Base-by-base conservation (phyloP, 371 early-diverging fungal species). In the Mortierella sp. region DNA sequence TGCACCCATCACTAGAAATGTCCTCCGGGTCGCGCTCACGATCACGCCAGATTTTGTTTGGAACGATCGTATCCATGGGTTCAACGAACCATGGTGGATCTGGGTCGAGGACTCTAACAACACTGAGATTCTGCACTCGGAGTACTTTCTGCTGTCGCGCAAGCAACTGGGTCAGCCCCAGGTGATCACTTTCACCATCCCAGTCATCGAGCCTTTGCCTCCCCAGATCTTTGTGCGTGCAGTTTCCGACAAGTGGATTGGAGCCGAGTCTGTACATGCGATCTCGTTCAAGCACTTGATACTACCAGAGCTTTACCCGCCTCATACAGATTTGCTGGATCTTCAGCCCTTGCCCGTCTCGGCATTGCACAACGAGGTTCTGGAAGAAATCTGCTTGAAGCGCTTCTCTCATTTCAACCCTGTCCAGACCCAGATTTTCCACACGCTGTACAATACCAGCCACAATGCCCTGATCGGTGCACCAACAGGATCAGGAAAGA, bases 401-500 rank as follows among this genome's bases (percentile, higher is more conserved):
- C 85, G 94, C 26, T 97, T 98, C 76, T 80, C 89, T 9, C 92
- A 93, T 68, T 99, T 99, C 80, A 99, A 99, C 75, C 95, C 96
- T 0, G 93, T 99, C 6, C 99, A 99, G 82, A 97, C 99, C 0
- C 95, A 96, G 73, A 92, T 99, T 43, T 99, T 99, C 86, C 94
- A 98, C 63, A 93, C 97, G 0, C 86, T 98, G 12, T 99, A 99
- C 78, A 85, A 90, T 44, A 90, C 94, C 6, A 70, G 87, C 7
- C 86, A 91, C 52, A 99, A 99, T 80, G 87, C 93, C 4, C 82
- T 99, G 2, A 86, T 99, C 6, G 99, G 96, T 68, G 99, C 99
- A 3, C 99, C 99, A 5, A 99, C 97, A 0, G 99, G 99, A 39
- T 94, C 99, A 19, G 99, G 99, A 51, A 99, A 99, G 79, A 99